Base-by-base conservation (phyloP, 495 filamentous ascomycete genomes). In the Opeltia flavorubescens region DNA sequence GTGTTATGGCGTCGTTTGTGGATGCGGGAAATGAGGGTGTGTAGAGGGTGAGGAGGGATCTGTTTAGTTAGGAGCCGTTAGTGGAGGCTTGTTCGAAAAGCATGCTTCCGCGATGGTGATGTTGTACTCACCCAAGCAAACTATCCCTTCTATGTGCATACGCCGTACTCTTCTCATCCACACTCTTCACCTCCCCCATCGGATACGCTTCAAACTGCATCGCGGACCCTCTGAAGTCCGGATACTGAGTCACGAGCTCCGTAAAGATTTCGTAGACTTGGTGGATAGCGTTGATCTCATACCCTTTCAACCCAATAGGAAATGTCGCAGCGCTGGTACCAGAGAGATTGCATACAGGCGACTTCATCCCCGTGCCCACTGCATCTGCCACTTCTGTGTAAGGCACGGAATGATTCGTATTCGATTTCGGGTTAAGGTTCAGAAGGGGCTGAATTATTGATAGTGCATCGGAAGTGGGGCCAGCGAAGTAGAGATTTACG, bases 151-250 rank as follows among this genome's bases (percentile, higher is more conserved):
- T 67, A 49, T 61, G 60, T 4, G 72, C 65, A 30, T 66, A 74
- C 5, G 72, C 72, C 39, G 62, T 64, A 0, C 59, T 55, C 8
- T 57, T 50, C 18, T 26, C 30, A 9, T 50, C 41, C 5, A 74
- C 51, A 0, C 58, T 59, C 29, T 67, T 50, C 0, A 80, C 72
- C 8, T 64, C 73, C 20, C 66, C 49, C 5, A 51, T 48, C 6
- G 72, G 65, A 59, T 76, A 77, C 13, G 67, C 71, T 51, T 78
- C 76, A 44, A 78, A 72, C 60, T 74, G 66, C 59, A 76, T 67
- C 28, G 71, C 54, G 2, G 71, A 69, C 29, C 52, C 54, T 47
- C 50, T 56, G 51, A 64, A 63, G 23, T 51, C 43, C 7, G 64
- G 60, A n/a, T 24, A 24, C 21, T 31, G 9, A 9, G 39, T 34